These are phyloP conservation scores for Penicillium parvum DNA, from an alignment of 495 filamentous ascomycete genomes.

Conservation along the genomic window DNA sequence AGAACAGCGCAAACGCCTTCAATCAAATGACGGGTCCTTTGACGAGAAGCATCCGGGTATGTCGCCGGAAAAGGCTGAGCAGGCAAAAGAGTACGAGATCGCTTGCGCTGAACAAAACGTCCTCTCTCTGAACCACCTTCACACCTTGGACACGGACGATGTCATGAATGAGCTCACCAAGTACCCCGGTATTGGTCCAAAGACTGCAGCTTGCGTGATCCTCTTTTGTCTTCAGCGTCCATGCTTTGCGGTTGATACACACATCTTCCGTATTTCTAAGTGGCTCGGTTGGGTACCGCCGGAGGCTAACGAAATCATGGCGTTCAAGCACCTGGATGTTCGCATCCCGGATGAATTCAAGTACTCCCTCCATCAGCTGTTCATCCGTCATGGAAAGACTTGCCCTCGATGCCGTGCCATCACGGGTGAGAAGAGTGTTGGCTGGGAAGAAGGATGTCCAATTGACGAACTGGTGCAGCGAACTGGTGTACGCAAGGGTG, in stretches of 20 bases:
- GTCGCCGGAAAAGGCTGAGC: conserved; percentile 16
- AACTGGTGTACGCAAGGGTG: conserved; percentile 39
- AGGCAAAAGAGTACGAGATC: conserved; percentile 48
- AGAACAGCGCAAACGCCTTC: conserved; percentile 37
- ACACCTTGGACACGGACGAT: conserved; percentile 58
- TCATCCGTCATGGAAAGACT: conserved; percentile 79
- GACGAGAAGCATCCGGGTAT: background rate
- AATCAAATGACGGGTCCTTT: conserved; percentile 5
- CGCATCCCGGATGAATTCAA: conserved; percentile 81
- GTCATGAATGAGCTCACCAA: conserved; percentile 69
- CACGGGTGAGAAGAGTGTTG: conserved; percentile 39
- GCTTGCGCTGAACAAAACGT: conserved; percentile 51
- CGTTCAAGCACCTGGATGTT: conserved; percentile 77
- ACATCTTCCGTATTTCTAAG: conserved; percentile 73
- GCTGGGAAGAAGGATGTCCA: conserved; percentile 46
- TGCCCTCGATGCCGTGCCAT: conserved; percentile 73
- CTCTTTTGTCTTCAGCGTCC: conserved; percentile 75
- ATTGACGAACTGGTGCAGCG: conserved; percentile 49
- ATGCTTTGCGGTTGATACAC: conserved; percentile 82
- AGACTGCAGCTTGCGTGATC: conserved; percentile 83
- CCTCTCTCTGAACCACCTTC: conserved; percentile 75
- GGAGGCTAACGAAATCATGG: conserved; percentile 56
- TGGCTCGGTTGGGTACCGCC: conserved; percentile 82
- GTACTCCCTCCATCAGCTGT: conserved; percentile 80
- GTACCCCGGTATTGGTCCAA: conserved; percentile 84